phyloP scores from a whole-genome alignment of 1,284 basidiomycete genomes.

The Cryptococcus maquisensis region DNA sequence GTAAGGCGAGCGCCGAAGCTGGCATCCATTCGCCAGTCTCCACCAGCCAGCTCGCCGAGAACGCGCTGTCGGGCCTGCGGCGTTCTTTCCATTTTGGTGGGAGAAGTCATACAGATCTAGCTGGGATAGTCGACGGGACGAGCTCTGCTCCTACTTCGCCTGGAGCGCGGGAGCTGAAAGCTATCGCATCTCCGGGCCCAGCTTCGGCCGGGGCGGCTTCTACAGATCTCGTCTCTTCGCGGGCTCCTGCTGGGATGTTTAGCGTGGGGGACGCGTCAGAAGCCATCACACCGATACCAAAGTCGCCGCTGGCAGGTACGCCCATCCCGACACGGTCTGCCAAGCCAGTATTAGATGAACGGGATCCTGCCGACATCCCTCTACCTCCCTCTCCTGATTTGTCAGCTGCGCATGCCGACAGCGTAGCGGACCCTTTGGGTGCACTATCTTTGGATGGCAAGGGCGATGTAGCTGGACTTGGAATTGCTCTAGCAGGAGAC shows the following conservation, averaged over 20 bases:
- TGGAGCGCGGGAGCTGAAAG: slow-evolving; percentile 21
- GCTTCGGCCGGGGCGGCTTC: slow-evolving; percentile 2
- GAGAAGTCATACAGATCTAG: slow-evolving; percentile 8
- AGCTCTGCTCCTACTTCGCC: not conserved
- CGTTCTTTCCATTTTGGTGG: slow-evolving; percentile 28
- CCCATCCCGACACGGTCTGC: slow-evolving; percentile 5
- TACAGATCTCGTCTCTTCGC: no score
- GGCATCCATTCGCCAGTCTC: not conserved
- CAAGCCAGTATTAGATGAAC: no score
- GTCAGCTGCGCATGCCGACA: slow-evolving; percentile 3
- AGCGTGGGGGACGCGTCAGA: not conserved
- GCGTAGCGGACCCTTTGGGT: slow-evolving; percentile 23
- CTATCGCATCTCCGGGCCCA: slow-evolving; percentile 17
- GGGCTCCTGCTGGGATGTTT: no score
- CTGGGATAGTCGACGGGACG: not conserved
- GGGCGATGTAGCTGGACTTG: not conserved
- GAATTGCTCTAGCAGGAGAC: not conserved
- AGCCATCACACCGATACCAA: slow-evolving; percentile 19
- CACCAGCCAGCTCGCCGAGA: slow-evolving; percentile 33
- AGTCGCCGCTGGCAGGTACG: slow-evolving; percentile 13
- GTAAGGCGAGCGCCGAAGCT: no score
- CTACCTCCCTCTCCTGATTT: slow-evolving; percentile 28
- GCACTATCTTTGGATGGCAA: slow-evolving; percentile 19
- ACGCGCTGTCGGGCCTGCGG: slow-evolving; percentile 33
- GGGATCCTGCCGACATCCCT: slow-evolving; percentile 30